phyloP scores from a whole-genome alignment of 2,329 filamentous ascomycete genomes.

The Diaporthe vaccinii region DNA sequence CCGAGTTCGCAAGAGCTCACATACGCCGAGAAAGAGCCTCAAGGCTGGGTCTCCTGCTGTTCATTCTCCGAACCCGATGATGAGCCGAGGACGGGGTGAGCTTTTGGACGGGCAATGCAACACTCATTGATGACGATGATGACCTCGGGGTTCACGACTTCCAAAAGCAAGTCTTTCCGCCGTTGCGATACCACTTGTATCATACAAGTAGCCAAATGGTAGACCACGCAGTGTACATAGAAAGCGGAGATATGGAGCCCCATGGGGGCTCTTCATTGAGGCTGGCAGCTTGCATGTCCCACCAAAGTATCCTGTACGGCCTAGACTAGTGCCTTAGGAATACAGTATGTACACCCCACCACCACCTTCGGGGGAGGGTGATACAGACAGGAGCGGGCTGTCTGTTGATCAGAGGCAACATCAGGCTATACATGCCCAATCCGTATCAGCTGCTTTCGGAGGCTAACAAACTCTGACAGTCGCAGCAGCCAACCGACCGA shows the following conservation, averaged over 20 bases:
- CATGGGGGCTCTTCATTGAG: conserved; percentile 15
- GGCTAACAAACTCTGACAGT: conserved; percentile 24
- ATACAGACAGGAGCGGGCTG: background rate
- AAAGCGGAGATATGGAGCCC: conserved; percentile 4
- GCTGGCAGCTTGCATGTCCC: background rate
- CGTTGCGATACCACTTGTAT: background rate
- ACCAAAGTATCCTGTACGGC: conserved; percentile 3
- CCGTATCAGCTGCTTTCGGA: background rate
- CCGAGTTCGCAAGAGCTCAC: background rate
- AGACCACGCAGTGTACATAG: background rate
- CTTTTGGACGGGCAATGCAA: background rate
- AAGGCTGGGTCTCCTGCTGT: background rate
- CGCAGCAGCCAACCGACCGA: background rate
- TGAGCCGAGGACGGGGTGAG: background rate
- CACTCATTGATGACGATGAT: background rate
- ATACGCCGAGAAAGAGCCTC: conserved; percentile 1
- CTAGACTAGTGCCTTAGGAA: background rate
- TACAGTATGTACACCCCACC: conserved; percentile 29
- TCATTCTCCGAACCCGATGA: background rate
- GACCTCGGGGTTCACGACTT: background rate
- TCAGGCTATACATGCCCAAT: conserved; percentile 11
- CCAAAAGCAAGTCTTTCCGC: background rate
- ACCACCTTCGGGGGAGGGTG: background rate
- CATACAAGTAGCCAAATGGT: background rate
- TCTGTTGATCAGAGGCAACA: conserved; percentile 12